Percentiles rank a stretch among this genome's conserved stretches.
Conservation (phyloP, 768 basidiomycete genomes). For the Chalciporus pseudorubinellus region DNA sequence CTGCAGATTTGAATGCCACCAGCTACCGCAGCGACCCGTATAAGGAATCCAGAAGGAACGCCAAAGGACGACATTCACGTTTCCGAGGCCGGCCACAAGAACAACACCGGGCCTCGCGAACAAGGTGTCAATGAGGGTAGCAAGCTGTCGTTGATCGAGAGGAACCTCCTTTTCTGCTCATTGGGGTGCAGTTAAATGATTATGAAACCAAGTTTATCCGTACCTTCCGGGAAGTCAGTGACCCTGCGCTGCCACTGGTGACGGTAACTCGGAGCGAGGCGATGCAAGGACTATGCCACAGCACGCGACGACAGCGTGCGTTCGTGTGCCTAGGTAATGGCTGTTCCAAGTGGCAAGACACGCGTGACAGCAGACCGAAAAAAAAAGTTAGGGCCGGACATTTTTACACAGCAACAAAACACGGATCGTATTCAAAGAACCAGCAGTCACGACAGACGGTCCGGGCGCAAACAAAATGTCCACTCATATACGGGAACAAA, state of each 20-base stretch:
- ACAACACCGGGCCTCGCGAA: slow-evolving; percentile 18
- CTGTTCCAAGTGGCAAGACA: no score
- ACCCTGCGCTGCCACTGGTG: no score
- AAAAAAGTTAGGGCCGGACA: no score
- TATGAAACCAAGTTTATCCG: no score
- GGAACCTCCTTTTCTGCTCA: neutral
- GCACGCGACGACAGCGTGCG: no score
- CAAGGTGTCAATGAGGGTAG: slow-evolving; percentile 20
- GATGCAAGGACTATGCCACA: no score
- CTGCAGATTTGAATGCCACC: no score
- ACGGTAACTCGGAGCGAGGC: no score
- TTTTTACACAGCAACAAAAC: no score
- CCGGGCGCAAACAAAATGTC: neutral
- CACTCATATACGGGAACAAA: neutral
- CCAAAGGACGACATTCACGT: slow-evolving; percentile 6
- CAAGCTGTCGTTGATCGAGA: slow-evolving; percentile 9
- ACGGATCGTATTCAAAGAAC: neutral
- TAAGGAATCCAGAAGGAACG: slow-evolving; percentile 1
- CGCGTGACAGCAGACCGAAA: neutral
- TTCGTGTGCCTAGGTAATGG: no score
- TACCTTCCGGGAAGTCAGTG: no score
- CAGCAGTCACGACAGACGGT: neutral
- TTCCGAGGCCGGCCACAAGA: neutral
- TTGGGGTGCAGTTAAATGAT: no score
- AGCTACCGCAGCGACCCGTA: neutral